Conservation (phyloP, 2,329 filamentous ascomycete species). For the Elsinoe batatas region DNA sequence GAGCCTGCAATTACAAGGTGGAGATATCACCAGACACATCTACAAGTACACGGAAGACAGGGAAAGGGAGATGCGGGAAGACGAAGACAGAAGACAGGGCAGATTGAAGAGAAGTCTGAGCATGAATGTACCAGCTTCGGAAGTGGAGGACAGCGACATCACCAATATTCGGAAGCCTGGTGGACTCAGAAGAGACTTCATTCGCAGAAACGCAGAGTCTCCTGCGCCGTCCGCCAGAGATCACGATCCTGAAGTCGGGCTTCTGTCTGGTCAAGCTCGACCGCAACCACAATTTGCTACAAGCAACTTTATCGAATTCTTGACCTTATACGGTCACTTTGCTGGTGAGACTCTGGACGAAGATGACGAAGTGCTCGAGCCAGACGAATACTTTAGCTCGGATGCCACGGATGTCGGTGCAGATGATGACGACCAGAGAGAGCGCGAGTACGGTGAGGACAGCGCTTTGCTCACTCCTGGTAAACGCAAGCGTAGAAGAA, state of each 20-base stretch:
- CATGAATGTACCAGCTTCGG: slow-evolving; percentile 68
- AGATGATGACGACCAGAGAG: slow-evolving; percentile 42
- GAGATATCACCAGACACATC: slow-evolving; percentile 87
- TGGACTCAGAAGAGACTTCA: slow-evolving; percentile 82
- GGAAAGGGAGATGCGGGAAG: slow-evolving; percentile 67
- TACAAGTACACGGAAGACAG: slow-evolving; percentile 95
- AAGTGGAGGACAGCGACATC: slow-evolving; percentile 74
- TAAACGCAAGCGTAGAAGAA: slow-evolving; percentile 64
- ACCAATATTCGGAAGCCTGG: slow-evolving; percentile 86
- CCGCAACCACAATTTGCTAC: slow-evolving; percentile 61
- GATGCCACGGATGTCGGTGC: slow-evolving; percentile 51
- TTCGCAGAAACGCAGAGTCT: slow-evolving; percentile 61
- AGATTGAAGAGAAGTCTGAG: slow-evolving; percentile 74
- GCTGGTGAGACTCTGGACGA: slow-evolving; percentile 94
- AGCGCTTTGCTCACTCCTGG: slow-evolving; percentile 65
- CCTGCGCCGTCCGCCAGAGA: slow-evolving; percentile 30
- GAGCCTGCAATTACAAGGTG: slow-evolving; percentile 82
- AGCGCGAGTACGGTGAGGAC: slow-evolving; percentile 74
- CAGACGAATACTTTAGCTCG: slow-evolving; percentile 86
- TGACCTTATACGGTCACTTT: slow-evolving; percentile 93
- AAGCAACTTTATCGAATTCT: slow-evolving; percentile 88
- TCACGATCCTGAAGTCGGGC: slow-evolving; percentile 13
- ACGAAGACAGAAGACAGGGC: slow-evolving; percentile 45
- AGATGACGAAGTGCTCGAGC: slow-evolving; percentile 78
- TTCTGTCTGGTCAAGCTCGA: slow-evolving; percentile 20